Evolutionary conservation across 371 early-diverging fungal species (phyloP).

Genomic region (Homolaphlyctis polyrhiza): DNA sequence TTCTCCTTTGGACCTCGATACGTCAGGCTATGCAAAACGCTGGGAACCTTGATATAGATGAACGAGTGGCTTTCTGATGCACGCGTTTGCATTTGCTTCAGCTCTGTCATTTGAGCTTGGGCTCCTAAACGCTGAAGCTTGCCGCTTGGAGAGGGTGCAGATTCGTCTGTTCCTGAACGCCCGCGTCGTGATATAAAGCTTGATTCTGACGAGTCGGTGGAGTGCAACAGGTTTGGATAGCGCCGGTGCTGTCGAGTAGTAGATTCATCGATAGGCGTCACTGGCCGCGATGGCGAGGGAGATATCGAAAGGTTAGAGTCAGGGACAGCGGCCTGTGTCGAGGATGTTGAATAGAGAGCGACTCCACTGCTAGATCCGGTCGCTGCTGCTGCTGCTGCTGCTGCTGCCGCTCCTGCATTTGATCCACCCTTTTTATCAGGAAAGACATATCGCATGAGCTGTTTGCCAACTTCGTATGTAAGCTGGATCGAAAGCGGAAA

Average conservation of each 20-base stretch:
- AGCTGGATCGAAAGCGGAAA: conserved; percentile 73
- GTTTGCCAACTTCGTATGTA: conserved; percentile 71
- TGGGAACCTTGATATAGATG: conserved; percentile 70
- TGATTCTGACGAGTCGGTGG: no score
- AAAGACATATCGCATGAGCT: conserved; percentile 71
- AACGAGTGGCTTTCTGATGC: conserved; percentile 66
- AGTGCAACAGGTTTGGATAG: no score
- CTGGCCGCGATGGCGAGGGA: not conserved
- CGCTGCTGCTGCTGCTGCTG: not conserved
- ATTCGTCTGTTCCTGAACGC: no score
- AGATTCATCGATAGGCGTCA: conserved; percentile 1
- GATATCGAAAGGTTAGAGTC: no score
- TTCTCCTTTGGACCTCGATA: conserved; percentile 66
- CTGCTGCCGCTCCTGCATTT: not conserved
- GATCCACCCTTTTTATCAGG: conserved; percentile 44
- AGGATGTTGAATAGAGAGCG: no score
- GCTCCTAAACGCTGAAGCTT: not conserved
- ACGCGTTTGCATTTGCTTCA: conserved; percentile 62
- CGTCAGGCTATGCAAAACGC: conserved; percentile 59
- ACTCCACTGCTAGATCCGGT: not conserved
- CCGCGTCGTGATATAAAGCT: no score
- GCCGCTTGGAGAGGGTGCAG: no score
- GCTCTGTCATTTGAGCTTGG: conserved; percentile 21
- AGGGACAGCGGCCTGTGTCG: no score
- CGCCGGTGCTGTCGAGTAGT: no score